These are phyloP conservation scores for Tolypocladium cylindrosporum DNA, from an alignment of 2,329 filamentous ascomycete species.

Conservation along the genomic window DNA sequence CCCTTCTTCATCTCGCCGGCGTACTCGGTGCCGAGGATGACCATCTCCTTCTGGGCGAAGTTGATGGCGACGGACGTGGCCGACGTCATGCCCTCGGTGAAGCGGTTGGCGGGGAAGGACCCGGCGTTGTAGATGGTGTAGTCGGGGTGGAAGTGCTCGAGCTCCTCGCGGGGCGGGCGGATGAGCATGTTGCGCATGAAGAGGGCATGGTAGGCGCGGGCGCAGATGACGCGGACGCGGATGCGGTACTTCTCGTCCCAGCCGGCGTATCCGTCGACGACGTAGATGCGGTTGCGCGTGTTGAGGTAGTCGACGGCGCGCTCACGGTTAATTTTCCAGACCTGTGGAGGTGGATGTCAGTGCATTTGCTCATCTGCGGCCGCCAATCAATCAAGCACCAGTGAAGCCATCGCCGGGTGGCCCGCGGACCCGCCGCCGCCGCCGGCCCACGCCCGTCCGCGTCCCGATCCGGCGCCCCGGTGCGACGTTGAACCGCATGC, in stretches of 20 bases:
- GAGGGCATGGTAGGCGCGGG: slow-evolving; percentile 96
- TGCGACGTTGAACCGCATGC: neutral
- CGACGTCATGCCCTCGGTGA: slow-evolving; percentile 96
- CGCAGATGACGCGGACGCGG: slow-evolving; percentile 94
- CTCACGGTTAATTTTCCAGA: slow-evolving; percentile 99
- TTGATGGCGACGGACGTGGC: slow-evolving; percentile 97
- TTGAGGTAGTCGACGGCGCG: slow-evolving; percentile 98
- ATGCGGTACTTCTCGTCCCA: slow-evolving; percentile 99
- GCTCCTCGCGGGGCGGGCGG: slow-evolving; percentile 79
- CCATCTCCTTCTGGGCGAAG: slow-evolving; percentile 99
- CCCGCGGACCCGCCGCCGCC: neutral
- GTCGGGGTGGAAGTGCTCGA: slow-evolving; percentile 96
- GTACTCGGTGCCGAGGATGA: slow-evolving; percentile 98
- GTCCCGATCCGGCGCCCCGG: neutral
- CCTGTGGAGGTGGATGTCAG: slow-evolving; percentile 40
- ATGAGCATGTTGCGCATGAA: slow-evolving; percentile 99
- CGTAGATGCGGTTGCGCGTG: slow-evolving; percentile 97
- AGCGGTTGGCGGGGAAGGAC: slow-evolving; percentile 96
- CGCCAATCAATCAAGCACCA: slow-evolving; percentile 7
- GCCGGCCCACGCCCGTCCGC: neutral
- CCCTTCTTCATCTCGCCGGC: slow-evolving; percentile 82
- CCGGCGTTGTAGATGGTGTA: slow-evolving; percentile 99
- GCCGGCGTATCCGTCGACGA: slow-evolving; percentile 92
- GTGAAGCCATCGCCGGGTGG: neutral
- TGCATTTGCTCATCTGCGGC: neutral